phyloP scores from a whole-genome alignment of 2,329 filamentous ascomycete species.

The Cercospora sp. region DNA sequence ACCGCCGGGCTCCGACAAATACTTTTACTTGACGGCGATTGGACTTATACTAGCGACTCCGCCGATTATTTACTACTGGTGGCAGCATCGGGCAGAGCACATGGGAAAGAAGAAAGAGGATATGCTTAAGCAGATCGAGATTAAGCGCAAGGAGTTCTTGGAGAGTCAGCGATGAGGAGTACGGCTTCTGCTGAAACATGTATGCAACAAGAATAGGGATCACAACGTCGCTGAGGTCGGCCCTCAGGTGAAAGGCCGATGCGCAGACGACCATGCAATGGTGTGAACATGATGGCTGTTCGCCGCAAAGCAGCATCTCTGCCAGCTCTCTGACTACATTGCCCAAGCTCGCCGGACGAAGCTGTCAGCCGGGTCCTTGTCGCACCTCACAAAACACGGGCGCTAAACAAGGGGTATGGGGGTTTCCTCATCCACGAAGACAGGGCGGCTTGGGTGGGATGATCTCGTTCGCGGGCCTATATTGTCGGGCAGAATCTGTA shows the following conservation, averaged over 20 bases:
- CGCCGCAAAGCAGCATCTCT: background rate
- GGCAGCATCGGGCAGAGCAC: constrained; percentile 36
- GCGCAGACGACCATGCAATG: background rate
- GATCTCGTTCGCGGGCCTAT: background rate
- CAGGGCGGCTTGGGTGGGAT: background rate
- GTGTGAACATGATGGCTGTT: background rate
- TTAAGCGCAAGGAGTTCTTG: constrained; percentile 21
- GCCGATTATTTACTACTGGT: constrained; percentile 35
- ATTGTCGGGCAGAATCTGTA: background rate
- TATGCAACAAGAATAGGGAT: background rate
- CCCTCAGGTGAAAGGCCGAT: background rate
- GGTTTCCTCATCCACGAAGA: background rate
- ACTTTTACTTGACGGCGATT: constrained; percentile 26
- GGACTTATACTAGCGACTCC: constrained; percentile 32
- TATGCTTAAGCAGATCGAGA: constrained; percentile 34
- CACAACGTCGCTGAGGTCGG: background rate
- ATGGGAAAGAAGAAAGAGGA: constrained; percentile 38
- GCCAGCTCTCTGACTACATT: background rate
- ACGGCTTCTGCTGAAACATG: background rate
- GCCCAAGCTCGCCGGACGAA: background rate
- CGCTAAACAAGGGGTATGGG: background rate
- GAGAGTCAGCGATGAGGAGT: constrained; percentile 4
- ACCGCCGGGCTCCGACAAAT: constrained; percentile 17
- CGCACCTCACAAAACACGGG: background rate
- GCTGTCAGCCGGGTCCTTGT: background rate